A percentile compares a stretch with the other conserved stretches of the same genome.
phyloP scores from a whole-genome alignment of 1,284 basidiomycete species.

The Sparassis latifolia region DNA sequence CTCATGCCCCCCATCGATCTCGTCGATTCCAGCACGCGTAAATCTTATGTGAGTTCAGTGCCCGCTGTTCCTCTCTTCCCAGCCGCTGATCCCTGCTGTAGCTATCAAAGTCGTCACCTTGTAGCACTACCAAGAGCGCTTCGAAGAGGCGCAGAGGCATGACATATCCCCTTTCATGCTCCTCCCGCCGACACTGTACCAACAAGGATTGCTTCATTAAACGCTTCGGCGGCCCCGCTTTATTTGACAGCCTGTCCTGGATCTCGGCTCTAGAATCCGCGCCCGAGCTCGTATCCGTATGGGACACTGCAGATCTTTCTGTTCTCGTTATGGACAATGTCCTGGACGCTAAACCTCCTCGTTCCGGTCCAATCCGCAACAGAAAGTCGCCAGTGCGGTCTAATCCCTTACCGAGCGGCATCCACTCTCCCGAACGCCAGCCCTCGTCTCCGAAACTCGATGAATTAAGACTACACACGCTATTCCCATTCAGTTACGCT shows the following conservation, averaged over 20 bases:
- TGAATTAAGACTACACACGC: constrained; percentile 1
- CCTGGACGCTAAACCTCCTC: constrained; percentile 6
- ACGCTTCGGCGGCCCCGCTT: constrained; percentile 14
- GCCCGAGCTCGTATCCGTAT: constrained; percentile 16
- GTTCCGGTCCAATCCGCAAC: constrained; percentile 22
- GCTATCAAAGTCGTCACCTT: constrained; percentile 24
- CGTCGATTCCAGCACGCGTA: constrained; percentile 13
- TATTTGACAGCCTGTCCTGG: constrained; percentile 26
- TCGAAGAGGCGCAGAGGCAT: constrained; percentile 23
- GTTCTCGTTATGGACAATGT: constrained; percentile 15
- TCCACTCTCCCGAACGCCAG: constrained; percentile 3
- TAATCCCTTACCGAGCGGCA: constrained; percentile 9
- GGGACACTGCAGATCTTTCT: constrained; percentile 27
- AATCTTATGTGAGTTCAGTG: constrained; percentile 12
- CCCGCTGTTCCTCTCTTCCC: background rate
- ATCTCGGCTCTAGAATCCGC: constrained; percentile 23
- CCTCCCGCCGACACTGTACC: constrained; percentile 19
- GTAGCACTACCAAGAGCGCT: constrained; percentile 26
- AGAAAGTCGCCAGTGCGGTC: constrained; percentile 23
- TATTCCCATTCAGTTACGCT: constrained; percentile 10
- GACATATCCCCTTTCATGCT: constrained; percentile 17
- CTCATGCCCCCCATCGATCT: constrained; percentile 23
- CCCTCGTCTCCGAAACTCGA: constrained; percentile 3
- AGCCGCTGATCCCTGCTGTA: constrained; percentile 11
- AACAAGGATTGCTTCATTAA: constrained; percentile 22